phyloP scores from a whole-genome alignment of 1,284 basidiomycete species.

The Amylostereum areolatum region DNA sequence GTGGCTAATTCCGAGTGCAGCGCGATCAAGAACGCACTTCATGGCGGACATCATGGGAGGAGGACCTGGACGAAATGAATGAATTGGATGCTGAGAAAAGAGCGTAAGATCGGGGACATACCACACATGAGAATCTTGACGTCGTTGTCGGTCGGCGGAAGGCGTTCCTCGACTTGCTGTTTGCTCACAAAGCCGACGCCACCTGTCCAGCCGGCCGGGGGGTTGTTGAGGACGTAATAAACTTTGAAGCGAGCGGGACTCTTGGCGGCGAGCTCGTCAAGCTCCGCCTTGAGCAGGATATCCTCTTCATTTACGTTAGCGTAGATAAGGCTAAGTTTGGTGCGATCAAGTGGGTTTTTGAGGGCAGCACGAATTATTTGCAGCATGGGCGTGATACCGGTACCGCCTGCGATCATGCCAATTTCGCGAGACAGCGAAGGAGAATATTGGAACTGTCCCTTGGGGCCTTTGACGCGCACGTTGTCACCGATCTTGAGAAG shows the following conservation, averaged over 20 bases:
- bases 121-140: slow-evolving; percentile 87
- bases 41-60: slow-evolving; percentile 96
- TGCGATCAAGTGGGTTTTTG: slow-evolving; percentile 81
- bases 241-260: slow-evolving; percentile 75
- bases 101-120: slow-evolving; percentile 24
- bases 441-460: slow-evolving; percentile 85
- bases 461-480: slow-evolving; percentile 90
- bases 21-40: slow-evolving; percentile 62
- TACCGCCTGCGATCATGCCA: slow-evolving; percentile 95
- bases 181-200: slow-evolving; percentile 91
- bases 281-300: slow-evolving; percentile 83
- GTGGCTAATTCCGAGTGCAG: slow-evolving; percentile 3
- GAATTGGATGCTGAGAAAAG: neutral
- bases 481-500: slow-evolving; percentile 81
- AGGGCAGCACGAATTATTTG: slow-evolving; percentile 91
- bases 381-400: slow-evolving; percentile 97
- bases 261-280: slow-evolving; percentile 71
- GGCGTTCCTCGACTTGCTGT: slow-evolving; percentile 82
- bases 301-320: slow-evolving; percentile 91
- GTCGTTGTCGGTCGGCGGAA: slow-evolving; percentile 58
- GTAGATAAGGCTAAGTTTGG: slow-evolving; percentile 84
- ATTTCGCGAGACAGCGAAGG: slow-evolving; percentile 68
- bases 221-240: slow-evolving; percentile 91
- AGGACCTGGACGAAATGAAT: slow-evolving; percentile 49
- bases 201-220: slow-evolving; percentile 81